Evolutionary conservation across 106 monocot species (phyloP).

Genomic region (Allium cepa): DNA sequence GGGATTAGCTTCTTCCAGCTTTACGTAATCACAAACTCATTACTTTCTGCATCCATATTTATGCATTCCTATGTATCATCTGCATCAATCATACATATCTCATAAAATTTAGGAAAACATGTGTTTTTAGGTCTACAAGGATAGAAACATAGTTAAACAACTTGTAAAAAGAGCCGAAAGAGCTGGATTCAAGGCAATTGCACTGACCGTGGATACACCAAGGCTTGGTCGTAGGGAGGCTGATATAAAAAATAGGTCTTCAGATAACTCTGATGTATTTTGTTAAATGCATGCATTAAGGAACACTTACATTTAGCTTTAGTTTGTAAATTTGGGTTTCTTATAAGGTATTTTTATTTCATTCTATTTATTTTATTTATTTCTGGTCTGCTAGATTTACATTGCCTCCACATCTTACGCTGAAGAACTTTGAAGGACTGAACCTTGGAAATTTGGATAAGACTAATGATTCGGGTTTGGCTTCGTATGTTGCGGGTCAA

Average conservation of each 20-base stretch:
- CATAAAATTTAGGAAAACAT: background rate
- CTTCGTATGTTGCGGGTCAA: slow-evolving; percentile 55
- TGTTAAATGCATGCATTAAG: too few relatives aligned
- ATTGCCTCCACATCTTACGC: slow-evolving; percentile 34
- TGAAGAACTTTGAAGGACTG: slow-evolving; percentile 54
- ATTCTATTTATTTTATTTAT: background rate
- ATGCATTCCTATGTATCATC: background rate
- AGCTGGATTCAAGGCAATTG: slow-evolving; percentile 72
- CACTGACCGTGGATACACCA: slow-evolving; percentile 65
- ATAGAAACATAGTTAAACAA: slow-evolving; percentile 60
- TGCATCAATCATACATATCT: background rate
- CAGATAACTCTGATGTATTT: too few relatives aligned
- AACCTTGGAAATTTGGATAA: slow-evolving; percentile 46
- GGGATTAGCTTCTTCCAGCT: slow-evolving; percentile 96
- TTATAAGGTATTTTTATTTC: too few relatives aligned
- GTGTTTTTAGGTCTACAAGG: slow-evolving; percentile 44
- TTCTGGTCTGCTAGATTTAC: slow-evolving; percentile 21
- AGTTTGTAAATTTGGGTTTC: too few relatives aligned
- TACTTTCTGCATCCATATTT: background rate
- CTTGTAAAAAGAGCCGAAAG: slow-evolving; percentile 72
- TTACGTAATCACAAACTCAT: slow-evolving; percentile 34
- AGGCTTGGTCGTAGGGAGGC: slow-evolving; percentile 65
- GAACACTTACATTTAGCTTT: too few relatives aligned
- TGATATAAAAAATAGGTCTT: slow-evolving; percentile 61
- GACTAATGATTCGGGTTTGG: slow-evolving; percentile 48